phyloP scores from a whole-genome alignment of 352 stramenopile species.

The Aphanomyces astaci region DNA sequence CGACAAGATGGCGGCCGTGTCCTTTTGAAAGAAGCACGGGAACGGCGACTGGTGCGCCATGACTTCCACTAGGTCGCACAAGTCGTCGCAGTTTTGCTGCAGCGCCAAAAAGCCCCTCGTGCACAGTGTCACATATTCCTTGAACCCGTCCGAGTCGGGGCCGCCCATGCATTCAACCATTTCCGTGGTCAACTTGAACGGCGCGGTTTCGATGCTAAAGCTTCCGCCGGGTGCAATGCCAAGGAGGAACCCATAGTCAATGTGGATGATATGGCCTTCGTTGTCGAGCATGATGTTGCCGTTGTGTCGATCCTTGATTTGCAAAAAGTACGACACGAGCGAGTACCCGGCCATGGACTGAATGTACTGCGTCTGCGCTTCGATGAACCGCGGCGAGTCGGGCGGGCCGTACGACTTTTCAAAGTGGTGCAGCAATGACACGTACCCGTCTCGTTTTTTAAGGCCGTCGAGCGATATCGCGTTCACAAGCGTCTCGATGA shows the following conservation, averaged over 20 bases:
- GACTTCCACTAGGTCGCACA: constrained; percentile 96
- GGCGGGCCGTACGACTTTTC: constrained; percentile 90
- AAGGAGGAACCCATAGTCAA: constrained; percentile 99
- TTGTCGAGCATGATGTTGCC: constrained; percentile 99
- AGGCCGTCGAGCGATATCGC: constrained; percentile 96
- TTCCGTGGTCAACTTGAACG: constrained; percentile 99
- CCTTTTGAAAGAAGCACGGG: constrained; percentile 90
- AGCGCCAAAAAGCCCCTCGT: constrained; percentile 96
- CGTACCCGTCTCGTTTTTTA: constrained; percentile 94
- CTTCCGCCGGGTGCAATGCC: constrained; percentile 97
- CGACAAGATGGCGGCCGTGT: constrained; percentile 77
- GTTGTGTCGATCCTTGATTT: constrained; percentile 99
- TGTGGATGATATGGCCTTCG: constrained; percentile 98
- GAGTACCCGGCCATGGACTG: constrained; percentile 97
- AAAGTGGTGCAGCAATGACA: constrained; percentile 93
- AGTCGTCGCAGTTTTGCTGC: constrained; percentile 92
- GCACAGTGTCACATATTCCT: constrained; percentile 96
- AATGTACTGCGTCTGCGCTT: constrained; percentile 94
- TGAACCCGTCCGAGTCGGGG: constrained; percentile 84
- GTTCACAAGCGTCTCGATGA: constrained; percentile 97
- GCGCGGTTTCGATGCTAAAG: constrained; percentile 97
- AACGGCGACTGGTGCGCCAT: constrained; percentile 95
- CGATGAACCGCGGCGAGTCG: constrained; percentile 79
- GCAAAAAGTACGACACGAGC: constrained; percentile 96
- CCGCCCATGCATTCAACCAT: constrained; percentile 98